Percentiles rank a stretch among this genome's conserved stretches.
Conservation (phyloP, 441 rosid species). For the Omphalea diandra region DNA sequence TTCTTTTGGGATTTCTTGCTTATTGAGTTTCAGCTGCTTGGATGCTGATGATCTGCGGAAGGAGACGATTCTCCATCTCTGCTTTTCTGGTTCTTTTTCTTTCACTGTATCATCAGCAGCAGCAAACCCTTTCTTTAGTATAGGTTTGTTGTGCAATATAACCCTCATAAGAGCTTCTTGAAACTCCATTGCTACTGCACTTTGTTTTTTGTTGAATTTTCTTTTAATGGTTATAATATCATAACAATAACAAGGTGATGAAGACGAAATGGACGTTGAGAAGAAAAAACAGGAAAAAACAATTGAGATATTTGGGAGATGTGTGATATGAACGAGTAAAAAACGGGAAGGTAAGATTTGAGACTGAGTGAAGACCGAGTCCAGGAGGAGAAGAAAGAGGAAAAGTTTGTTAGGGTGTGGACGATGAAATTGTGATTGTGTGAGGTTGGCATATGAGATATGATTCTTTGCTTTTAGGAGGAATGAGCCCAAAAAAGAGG, state of each 20-base stretch:
- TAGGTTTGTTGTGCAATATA: conserved; percentile 31
- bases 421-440: background rate
- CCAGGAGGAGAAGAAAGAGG: background rate
- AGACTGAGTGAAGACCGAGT: conserved; percentile 9
- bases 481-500: background rate
- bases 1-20: conserved; percentile 42
- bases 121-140: conserved; percentile 13
- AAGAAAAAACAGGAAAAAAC: no score
- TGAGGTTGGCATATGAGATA: background rate
- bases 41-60: conserved; percentile 40
- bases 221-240: background rate
- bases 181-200: conserved; percentile 45
- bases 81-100: conserved; percentile 21
- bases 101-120: background rate
- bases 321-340: background rate
- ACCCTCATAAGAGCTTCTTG: conserved; percentile 55
- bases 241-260: background rate
- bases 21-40: conserved; percentile 18
- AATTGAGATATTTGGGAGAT: no score
- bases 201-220: background rate
- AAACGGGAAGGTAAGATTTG: background rate
- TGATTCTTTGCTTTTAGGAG: conserved; percentile 3
- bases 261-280: background rate
- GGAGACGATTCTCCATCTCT: conserved; percentile 47
- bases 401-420: conserved; percentile 8